Base-by-base conservation (phyloP, 2,329 filamentous ascomycete species). In the Fusarium longipes region DNA sequence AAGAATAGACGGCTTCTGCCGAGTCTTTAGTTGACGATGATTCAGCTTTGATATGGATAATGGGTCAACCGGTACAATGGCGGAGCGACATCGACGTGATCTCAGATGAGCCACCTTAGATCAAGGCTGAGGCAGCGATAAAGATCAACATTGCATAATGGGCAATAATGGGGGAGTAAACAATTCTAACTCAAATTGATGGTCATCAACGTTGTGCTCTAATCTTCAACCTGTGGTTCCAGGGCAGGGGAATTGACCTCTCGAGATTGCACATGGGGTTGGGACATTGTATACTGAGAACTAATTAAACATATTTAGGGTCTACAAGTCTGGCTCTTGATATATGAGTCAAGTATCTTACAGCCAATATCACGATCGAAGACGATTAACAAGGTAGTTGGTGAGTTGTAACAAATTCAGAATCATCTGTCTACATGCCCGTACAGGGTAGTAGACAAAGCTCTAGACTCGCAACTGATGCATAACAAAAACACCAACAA, bases 1-100 rank as follows among this genome's bases (percentile, higher is more conserved):
- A 63, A 64, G 29, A 63, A 63, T 63, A 64, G 51, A n/a, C 43
- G 9, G 38, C 32, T 48, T 63, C 24, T n/a, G 22, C 51, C 43
- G 49, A 44, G 33, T 57, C 27, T 33, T 20, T 25, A 9, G 20
- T 38, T 33, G 27, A 17, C 20, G 22, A 40, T 44, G 38, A 25
- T 42, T 43, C 14, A 38, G 25, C 36, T 54, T 38, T n/a, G n/a
- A 24, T 24, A 6, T 20, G n/a, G n/a, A 51, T n/a, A 42, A 40
- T 20, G n/a, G 11, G 30, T 35, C 24, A 17, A 29, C 24, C 20
- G 27, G 45, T 48, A 30, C 18, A 52, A 45, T 18, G 17, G 42
- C 32, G 24, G 36, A 52, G 27, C 40, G 11, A 24, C 24, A 42
- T 33, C 14, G 44, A 29, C 43, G 50, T 49, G 49, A 57, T 44